Evolutionary conservation across 1,284 basidiomycete genomes (phyloP).

Genomic region (Marasmius tenuissimus): DNA sequence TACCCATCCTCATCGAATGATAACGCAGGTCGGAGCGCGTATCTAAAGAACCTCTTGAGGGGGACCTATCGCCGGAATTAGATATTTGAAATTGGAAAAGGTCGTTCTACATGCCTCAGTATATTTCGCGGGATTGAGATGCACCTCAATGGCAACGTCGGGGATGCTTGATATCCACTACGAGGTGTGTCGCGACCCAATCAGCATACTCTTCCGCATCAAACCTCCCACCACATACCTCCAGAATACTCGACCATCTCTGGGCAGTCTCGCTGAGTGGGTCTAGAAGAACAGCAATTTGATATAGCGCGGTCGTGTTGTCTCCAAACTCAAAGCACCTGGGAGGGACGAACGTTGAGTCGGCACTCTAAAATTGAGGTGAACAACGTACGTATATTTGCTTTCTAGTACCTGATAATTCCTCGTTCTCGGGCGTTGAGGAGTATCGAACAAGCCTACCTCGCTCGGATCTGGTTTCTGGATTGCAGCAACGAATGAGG

Average conservation of each 20-base stretch:
- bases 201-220: background rate
- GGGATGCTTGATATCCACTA: constrained; percentile 64
- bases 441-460: constrained; percentile 68
- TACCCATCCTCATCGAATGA: constrained; percentile 76
- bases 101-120: constrained; percentile 53
- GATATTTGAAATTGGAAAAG: background rate
- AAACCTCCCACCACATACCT: constrained; percentile 43
- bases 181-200: background rate
- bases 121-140: constrained; percentile 70
- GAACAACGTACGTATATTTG: constrained; percentile 59
- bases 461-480: constrained; percentile 72
- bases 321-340: constrained; percentile 76
- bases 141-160: constrained; percentile 68
- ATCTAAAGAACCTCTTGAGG: constrained; percentile 93
- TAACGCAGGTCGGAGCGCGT: constrained; percentile 60
- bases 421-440: constrained; percentile 52
- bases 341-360: background rate
- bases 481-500: constrained; percentile 71
- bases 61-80: constrained; percentile 61
- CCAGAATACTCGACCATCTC: constrained; percentile 77
- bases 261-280: constrained; percentile 87
- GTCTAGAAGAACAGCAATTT: constrained; percentile 78
- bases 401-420: constrained; percentile 62
- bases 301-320: constrained; percentile 64
- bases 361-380: constrained; percentile 1